Conservation (phyloP, 805 yeast species). For the Starmera pachycereana region DNA sequence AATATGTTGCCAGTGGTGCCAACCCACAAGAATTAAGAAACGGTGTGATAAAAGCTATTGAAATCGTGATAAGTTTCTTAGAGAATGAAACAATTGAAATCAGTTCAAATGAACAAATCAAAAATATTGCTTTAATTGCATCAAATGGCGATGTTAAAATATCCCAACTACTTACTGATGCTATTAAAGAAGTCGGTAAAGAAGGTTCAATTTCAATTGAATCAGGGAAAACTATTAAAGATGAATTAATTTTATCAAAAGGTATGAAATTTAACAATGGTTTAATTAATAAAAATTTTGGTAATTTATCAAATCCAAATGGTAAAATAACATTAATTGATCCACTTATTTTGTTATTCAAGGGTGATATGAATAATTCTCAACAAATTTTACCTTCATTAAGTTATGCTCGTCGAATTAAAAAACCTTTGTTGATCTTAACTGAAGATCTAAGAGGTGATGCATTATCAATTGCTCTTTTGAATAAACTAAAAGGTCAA, state of each 20-base stretch:
- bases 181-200: conserved; percentile 99
- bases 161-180: conserved; percentile 86
- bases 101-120: conserved; percentile 92
- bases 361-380: conserved; percentile 85
- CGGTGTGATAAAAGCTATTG: conserved; percentile 97
- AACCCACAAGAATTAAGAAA: conserved; percentile 99
- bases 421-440: conserved; percentile 88
- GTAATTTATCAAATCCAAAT: conserved; percentile 83
- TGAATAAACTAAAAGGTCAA: conserved; percentile 97
- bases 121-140: conserved; percentile 97
- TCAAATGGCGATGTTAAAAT: conserved; percentile 96
- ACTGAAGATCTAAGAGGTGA: conserved; percentile 99
- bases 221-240: conserved; percentile 97
- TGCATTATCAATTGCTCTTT: conserved; percentile 96
- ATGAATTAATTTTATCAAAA: conserved; percentile 94
- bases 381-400: conserved; percentile 90
- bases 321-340: conserved; percentile 96
- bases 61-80: conserved; percentile 83
- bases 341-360: conserved; percentile 80
- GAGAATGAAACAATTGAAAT: conserved; percentile 88
- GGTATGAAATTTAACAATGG: conserved; percentile 99
- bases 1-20: conserved; percentile 98
- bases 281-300: conserved; percentile 94
- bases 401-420: conserved; percentile 85
- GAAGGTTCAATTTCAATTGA: conserved; percentile 98